Evolutionary conservation across 345 rosid species (phyloP).

Genomic region (Raphanus sativus): DNA sequence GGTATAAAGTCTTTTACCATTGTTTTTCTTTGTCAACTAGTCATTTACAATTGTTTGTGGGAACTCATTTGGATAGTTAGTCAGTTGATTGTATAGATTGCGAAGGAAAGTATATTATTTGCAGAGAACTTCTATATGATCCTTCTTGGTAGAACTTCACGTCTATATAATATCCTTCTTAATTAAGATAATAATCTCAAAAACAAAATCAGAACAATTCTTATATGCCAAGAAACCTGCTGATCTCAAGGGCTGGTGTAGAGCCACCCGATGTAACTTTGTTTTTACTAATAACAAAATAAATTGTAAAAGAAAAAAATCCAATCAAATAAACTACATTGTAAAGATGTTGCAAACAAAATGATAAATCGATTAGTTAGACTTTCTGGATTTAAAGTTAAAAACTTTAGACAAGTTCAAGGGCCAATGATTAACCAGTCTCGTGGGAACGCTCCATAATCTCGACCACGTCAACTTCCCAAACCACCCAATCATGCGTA

Average conservation of each 20-base stretch:
- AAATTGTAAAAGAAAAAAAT: background rate
- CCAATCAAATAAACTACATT: background rate
- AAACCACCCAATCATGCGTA: constrained; percentile 65
- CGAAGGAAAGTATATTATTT: background rate
- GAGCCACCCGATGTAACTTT: background rate
- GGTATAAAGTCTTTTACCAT: background rate
- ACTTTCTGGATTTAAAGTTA: background rate
- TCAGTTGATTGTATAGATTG: background rate
- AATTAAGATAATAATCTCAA: background rate
- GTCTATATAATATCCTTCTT: background rate
- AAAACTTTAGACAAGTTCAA: background rate
- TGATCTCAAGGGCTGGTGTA: background rate
- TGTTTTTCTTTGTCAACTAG: background rate
- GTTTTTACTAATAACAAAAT: background rate
- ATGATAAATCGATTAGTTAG: background rate
- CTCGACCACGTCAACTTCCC: constrained; percentile 70
- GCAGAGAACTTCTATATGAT: background rate
- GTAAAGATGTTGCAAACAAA: constrained; percentile 1
- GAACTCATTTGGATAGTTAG: background rate
- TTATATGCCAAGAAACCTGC: background rate
- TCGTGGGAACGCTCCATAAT: constrained; percentile 30
- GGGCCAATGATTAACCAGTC: constrained; percentile 14
- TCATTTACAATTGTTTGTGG: background rate
- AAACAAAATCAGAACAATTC: background rate
- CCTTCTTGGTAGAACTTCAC: background rate